A percentile compares a stretch with the other conserved stretches of the same genome.
Evolutionary conservation across 108 stramenopile genomes (phyloP).

Genomic region (Cylindrotheca fusiformis): DNA sequence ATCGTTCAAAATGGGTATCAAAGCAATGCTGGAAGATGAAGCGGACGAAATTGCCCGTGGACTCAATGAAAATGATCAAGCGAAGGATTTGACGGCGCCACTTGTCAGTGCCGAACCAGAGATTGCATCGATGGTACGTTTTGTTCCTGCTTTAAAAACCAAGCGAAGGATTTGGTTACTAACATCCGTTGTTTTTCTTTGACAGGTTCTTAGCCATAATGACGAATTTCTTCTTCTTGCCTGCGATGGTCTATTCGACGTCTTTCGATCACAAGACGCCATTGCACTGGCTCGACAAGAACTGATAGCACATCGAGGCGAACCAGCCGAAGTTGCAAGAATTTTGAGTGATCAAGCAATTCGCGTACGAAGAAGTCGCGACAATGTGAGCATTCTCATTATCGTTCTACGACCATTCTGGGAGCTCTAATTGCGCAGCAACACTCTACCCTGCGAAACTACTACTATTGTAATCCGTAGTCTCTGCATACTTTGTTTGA

Average conservation of each 20-base stretch:
- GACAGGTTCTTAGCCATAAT: constrained; percentile 77
- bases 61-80: constrained; percentile 67
- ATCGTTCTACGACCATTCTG: constrained; percentile 89
- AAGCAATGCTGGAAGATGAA: constrained; percentile 88
- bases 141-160: neutral
- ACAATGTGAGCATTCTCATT: constrained; percentile 93
- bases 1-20: constrained; percentile 96
- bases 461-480: too few relatives aligned
- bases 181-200: constrained; percentile 6
- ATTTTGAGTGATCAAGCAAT: constrained; percentile 91
- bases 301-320: constrained; percentile 84
- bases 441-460: too few relatives aligned
- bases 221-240: constrained; percentile 96
- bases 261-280: constrained; percentile 93
- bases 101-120: constrained; percentile 90
- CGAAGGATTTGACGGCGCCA: constrained; percentile 83
- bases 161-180: neutral
- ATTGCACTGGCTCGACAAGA: constrained; percentile 87
- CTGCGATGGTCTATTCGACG: constrained; percentile 98
- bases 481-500: neutral
- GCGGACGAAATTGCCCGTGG: constrained; percentile 73
- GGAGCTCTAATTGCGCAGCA: constrained; percentile 39
- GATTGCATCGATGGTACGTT: constrained; percentile 90
- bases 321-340: constrained; percentile 88
- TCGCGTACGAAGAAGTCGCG: constrained; percentile 87